These are phyloP conservation scores for Picea mariana DNA, from an alignment of 83 land plant genomes.

Conservation along the genomic window DNA sequence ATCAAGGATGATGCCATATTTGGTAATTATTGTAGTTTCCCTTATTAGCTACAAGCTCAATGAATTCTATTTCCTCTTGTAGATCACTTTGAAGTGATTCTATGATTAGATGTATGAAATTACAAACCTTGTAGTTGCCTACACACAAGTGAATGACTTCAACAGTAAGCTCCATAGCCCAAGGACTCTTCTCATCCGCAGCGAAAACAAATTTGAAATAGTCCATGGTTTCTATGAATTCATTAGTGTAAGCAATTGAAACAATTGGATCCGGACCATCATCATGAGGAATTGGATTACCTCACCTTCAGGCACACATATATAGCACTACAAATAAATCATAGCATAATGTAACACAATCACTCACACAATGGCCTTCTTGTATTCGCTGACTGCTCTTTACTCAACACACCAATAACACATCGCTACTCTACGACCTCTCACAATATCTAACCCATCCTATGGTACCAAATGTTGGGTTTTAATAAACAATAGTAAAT, in stretches of 20 bases:
- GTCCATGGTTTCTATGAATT: slow-evolving; percentile 87
- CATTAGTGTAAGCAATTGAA: slow-evolving; percentile 74
- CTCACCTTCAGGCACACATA: no score
- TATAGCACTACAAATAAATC: no score
- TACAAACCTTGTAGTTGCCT: slow-evolving; percentile 86
- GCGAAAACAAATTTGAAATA: slow-evolving; percentile 84
- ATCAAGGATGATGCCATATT: slow-evolving; percentile 53
- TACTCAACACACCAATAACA: no score
- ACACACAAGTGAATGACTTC: slow-evolving; percentile 74
- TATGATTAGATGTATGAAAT: slow-evolving; percentile 6
- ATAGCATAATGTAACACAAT: no score
- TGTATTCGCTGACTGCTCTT: no score
- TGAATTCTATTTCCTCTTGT: slow-evolving; percentile 61
- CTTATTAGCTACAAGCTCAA: slow-evolving; percentile 47
- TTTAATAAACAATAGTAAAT: no score
- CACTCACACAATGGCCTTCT: no score
- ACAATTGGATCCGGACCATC: slow-evolving; percentile 98
- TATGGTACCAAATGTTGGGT: no score
- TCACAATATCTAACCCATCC: no score
- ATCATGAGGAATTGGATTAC: slow-evolving; percentile 77
- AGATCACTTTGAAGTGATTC: slow-evolving; percentile 66
- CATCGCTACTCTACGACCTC: no score
- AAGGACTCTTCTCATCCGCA: slow-evolving; percentile 72
- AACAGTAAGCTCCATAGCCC: slow-evolving; percentile 74
- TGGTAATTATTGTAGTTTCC: slow-evolving; percentile 88